phyloP scores from a whole-genome alignment of 73 alveolate species.

The Urostyla sp. region DNA sequence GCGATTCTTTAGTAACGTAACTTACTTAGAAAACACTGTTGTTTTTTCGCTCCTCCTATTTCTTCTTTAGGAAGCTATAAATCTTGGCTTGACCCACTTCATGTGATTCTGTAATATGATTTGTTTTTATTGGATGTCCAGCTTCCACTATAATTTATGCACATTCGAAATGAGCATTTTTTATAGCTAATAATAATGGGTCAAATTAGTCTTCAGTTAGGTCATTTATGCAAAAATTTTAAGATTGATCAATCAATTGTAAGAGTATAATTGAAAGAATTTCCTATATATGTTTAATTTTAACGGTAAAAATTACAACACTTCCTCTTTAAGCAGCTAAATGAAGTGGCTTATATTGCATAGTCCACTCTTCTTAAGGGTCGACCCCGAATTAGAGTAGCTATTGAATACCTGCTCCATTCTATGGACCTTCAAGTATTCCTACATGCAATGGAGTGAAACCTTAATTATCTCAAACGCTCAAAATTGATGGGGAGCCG shows the following conservation, averaged over 20 bases:
- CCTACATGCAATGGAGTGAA: conserved; percentile 46
- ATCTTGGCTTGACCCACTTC: conserved; percentile 36
- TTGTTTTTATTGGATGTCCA: conserved; percentile 29
- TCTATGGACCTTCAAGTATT: neutral
- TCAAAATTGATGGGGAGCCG: conserved; percentile 21
- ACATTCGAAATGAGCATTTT: conserved; percentile 19
- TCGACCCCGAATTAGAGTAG: conserved; percentile 30
- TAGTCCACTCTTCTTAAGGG: conserved; percentile 33
- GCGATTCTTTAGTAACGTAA: conserved; percentile 31
- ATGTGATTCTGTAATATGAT: neutral
- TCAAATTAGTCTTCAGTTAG: conserved; percentile 34
- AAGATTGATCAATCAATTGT: conserved; percentile 36
- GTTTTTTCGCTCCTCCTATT: conserved; percentile 10
- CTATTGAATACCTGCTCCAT: conserved; percentile 1
- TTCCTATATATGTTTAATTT: conserved; percentile 3
- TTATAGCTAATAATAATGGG: conserved; percentile 32
- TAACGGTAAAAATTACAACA: neutral
- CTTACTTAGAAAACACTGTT: neutral
- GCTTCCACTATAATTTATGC: conserved; percentile 42
- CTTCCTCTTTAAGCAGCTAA: conserved; percentile 48
- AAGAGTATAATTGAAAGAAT: conserved; percentile 20
- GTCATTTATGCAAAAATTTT: conserved; percentile 5
- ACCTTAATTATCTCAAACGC: neutral
- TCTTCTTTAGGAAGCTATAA: conserved; percentile 9
- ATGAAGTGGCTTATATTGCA: conserved; percentile 28